A percentile compares a stretch with the other conserved stretches of the same genome.
phyloP scores from a whole-genome alignment of 768 basidiomycete species.

The Lenzites betulinus region DNA sequence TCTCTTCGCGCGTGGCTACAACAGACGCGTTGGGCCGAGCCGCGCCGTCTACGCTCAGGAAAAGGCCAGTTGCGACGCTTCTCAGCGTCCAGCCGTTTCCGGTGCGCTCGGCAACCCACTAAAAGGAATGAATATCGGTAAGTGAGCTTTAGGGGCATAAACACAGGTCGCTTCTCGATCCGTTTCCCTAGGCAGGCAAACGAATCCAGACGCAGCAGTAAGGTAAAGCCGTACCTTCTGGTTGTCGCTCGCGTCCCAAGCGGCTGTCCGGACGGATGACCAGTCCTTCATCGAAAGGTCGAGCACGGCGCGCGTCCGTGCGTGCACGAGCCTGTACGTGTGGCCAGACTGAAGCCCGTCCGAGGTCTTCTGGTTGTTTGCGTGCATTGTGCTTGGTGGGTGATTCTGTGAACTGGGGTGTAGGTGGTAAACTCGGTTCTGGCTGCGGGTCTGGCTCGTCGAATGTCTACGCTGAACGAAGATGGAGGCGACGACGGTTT shows the following conservation, averaged over 20 bases:
- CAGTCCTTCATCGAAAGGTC: conserved; percentile 60
- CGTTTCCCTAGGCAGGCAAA: neutral
- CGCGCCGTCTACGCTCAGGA: conserved; percentile 41
- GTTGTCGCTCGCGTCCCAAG: conserved; percentile 45
- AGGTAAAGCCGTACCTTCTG: conserved; percentile 42
- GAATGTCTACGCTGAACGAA: neutral
- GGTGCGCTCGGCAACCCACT: conserved; percentile 51
- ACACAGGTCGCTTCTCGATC: too few relatives aligned
- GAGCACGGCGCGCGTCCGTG: conserved; percentile 49
- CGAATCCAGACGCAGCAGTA: neutral
- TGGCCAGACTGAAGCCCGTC: conserved; percentile 29
- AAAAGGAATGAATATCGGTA: neutral
- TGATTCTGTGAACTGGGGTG: neutral
- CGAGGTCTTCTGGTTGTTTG: neutral
- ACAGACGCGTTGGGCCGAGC: conserved; percentile 31
- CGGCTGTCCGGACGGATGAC: conserved; percentile 50
- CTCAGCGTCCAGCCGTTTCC: conserved; percentile 42
- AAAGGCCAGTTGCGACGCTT: conserved; percentile 44
- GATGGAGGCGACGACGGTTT: neutral
- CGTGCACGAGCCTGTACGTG: conserved; percentile 51
- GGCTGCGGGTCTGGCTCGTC: neutral
- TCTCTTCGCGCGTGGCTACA: conserved; percentile 39
- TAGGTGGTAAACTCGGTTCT: neutral
- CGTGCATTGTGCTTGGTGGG: neutral
- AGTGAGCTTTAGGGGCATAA: neutral